Base-by-base conservation (phyloP, 2,329 filamentous ascomycete genomes). In the Aspergillus ustus region DNA sequence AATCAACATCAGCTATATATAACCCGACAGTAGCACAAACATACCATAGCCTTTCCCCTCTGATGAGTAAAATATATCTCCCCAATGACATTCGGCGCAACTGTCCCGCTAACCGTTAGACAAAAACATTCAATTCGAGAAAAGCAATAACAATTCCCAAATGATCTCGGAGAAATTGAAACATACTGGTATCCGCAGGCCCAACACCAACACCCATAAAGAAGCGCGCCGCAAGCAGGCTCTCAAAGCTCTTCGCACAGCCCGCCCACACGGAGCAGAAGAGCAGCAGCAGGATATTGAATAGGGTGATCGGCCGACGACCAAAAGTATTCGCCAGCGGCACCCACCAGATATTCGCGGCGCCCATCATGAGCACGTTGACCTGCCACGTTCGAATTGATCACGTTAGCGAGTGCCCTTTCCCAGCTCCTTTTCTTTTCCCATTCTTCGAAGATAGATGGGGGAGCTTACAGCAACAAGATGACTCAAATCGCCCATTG, bases 11-110 rank as follows among this genome's bases (percentile, higher is more conserved):
- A 5, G 29, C 31, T n/a, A 11, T 52, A 25, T 25, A 31, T 52
- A 9, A 15, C 4, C 20, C 29, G 37, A 55, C 1, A 2, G 34
- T 25, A 25, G 25, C 6, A 4, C 34, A 37, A 20, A 25, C 57
- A 22, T 49, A 59, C 57, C 51, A 59, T 59, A 15, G 57, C 57
- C 19, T 52, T 63, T 13, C 57, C 57, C 44, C 57, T 44, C 44
- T 63, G 57, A 31, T 60, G 61, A 20, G 61, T 56, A 53, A 63
- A 63, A 48, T 57, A 63, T 17, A 63, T 63, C 49, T 63, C 61
- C 13, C 61, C 57, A n/a, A 60, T 59, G 2, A 63, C 44, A 49
- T 63, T 60, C 7, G 61, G 57, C 11, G 57, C 61, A 55, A 57
- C 61, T 63, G 29, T 15, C 40, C 1, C 28, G 3, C 57, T 13